Evolutionary conservation across 495 filamentous ascomycete species (phyloP), one percentile per base, ranked within the genome.

Genomic region (Daldinia caldariorum): DNA sequence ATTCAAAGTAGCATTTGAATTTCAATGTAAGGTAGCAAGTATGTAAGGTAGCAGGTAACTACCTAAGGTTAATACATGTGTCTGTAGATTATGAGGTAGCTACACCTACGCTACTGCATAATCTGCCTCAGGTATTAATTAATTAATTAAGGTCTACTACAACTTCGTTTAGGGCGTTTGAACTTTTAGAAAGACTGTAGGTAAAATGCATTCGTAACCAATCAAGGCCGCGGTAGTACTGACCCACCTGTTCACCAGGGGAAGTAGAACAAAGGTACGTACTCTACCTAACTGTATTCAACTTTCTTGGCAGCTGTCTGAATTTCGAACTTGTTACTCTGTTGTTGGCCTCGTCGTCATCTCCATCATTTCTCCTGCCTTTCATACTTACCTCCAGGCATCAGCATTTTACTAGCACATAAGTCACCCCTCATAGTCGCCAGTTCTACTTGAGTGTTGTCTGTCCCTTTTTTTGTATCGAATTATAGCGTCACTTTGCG

Each of bases 261-360:
- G n/a, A n/a, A n/a, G n/a, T n/a, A n/a, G n/a, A n/a, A n/a, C n/a
- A n/a, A n/a, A n/a, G n/a, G n/a, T n/a, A n/a, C n/a, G n/a, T n/a
- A n/a, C n/a, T n/a, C n/a, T n/a, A n/a, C n/a, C n/a, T n/a, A n/a
- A n/a, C n/a, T n/a, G n/a, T n/a, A 54, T 47, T 59, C 18, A 31
- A 26, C 29, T 51, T 61, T 62, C 63, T 71, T 71, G 68, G 68
- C 68, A 41, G 22, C 37, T 66, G 63, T 71, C 62, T 66, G 62
- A 66, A 71, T 61, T 71, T 71, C 58, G 13, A 53, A 53, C 6
- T 53, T 53, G 22, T 22, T 32, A 53, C 22, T 14, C 20, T 18
- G 50, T 22, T 32, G 14, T 34, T 45, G 38, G 37, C 69, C 51
- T 68, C 57, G 57, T 68, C 61, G 65, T 68, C 58, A 65, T 63